phyloP scores from a whole-genome alignment of 78 protist genomes.

The Goniomonas avonlea region DNA sequence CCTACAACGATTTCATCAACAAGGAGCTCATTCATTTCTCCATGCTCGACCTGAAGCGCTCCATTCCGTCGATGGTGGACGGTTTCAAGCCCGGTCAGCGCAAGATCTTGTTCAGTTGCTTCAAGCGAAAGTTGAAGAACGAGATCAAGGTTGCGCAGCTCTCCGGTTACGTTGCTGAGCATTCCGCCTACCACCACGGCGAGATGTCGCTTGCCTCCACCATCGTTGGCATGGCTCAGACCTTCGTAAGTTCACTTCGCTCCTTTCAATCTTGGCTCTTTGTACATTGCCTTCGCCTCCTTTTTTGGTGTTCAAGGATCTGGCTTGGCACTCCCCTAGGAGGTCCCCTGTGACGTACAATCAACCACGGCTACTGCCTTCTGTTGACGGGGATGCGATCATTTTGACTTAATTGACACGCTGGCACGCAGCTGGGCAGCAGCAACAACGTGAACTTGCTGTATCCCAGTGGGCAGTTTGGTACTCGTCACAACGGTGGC shows the following conservation, averaged over 20 bases:
- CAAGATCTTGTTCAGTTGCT: conserved; percentile 88
- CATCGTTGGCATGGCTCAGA: conserved; percentile 8
- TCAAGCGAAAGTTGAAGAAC: conserved; percentile 85
- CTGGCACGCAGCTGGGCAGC: conserved; percentile 58
- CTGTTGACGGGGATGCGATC: too few species aligned
- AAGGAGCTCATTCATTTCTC: conserved; percentile 92
- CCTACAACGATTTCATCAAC: conserved; percentile 67
- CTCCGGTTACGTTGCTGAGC: conserved; percentile 81
- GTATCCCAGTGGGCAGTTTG: conserved; percentile 89
- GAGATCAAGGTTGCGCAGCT: conserved; percentile 98
- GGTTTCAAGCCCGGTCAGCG: conserved; percentile 96
- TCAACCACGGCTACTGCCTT: too few species aligned
- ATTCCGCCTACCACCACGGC: conserved; percentile 98
- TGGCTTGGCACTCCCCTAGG: too few species aligned
- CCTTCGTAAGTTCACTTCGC: not conserved
- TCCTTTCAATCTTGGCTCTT: too few species aligned
- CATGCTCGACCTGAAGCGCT: conserved; percentile 55
- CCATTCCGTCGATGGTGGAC: conserved; percentile 86
- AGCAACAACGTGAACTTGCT: conserved; percentile 93
- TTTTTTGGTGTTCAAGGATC: too few species aligned
- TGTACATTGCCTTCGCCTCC: too few species aligned
- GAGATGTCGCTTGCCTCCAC: conserved; percentile 65
- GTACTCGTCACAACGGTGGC: conserved; percentile 90
- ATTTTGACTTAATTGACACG: too few species aligned
- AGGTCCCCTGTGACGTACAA: too few species aligned